Percentiles rank a stretch among this genome's conserved stretches.
phyloP scores from a whole-genome alignment of 2,329 filamentous ascomycete species.

The Stagonosporopsis cucurbitacearum region DNA sequence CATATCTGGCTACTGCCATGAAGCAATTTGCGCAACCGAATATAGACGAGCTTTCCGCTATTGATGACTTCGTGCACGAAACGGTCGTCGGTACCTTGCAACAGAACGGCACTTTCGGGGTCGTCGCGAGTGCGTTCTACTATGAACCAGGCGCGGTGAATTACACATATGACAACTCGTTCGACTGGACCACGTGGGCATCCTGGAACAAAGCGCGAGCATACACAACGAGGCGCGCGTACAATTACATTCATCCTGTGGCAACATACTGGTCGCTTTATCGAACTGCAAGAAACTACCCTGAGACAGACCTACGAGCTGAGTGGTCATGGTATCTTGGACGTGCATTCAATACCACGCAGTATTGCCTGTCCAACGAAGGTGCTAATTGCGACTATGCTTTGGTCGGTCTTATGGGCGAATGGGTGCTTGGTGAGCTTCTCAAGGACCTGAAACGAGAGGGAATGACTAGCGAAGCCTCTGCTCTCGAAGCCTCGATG shows the following conservation, averaged over 20 bases:
- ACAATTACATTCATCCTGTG: conserved; percentile 65
- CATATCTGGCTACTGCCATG: conserved; percentile 62
- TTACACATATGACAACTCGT: conserved; percentile 54
- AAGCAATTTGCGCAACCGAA: conserved; percentile 62
- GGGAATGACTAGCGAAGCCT: conserved; percentile 49
- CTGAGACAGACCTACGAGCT: conserved; percentile 51
- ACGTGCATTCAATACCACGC: conserved; percentile 61
- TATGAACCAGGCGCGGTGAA: conserved; percentile 56
- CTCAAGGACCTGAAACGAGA: conserved; percentile 60
- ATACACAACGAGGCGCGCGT: conserved; percentile 59
- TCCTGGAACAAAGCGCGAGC: conserved; percentile 60
- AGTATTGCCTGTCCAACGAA: conserved; percentile 47
- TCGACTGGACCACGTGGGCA: conserved; percentile 60
- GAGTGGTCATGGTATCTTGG: conserved; percentile 63
- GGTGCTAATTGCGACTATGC: conserved; percentile 50
- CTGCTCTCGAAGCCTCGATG: conserved; percentile 56
- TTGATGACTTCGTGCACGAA: conserved; percentile 62
- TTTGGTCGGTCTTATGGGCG: conserved; percentile 63
- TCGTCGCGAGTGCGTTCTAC: conserved; percentile 64
- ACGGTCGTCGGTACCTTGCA: conserved; percentile 59
- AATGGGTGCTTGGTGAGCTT: conserved; percentile 63
- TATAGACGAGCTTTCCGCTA: conserved; percentile 56
- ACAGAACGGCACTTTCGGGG: conserved; percentile 51
- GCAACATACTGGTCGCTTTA: conserved; percentile 66
- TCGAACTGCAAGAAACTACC: conserved; percentile 59